Conservation (phyloP, 352 stramenopile species). For the Pythium monospermum region DNA sequence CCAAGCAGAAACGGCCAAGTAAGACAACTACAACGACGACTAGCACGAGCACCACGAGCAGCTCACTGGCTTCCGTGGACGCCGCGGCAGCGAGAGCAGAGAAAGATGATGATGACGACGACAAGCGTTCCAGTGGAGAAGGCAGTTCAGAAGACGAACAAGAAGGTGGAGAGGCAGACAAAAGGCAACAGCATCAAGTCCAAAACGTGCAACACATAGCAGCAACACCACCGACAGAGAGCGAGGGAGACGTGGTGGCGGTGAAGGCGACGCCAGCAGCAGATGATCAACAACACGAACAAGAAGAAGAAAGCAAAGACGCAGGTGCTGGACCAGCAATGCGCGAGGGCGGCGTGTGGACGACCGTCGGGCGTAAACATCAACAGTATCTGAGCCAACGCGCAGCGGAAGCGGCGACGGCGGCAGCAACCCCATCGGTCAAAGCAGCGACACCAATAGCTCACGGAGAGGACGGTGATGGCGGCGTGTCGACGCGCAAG, state of each 20-base stretch:
- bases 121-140: constrained; percentile 11
- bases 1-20: constrained; percentile 46
- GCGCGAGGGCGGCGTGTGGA: constrained; percentile 46
- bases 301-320: constrained; percentile 5
- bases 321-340: neutral
- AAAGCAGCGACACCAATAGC: too few species aligned
- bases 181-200: neutral
- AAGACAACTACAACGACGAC: constrained; percentile 14
- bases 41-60: neutral
- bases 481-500: too few species aligned
- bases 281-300: neutral
- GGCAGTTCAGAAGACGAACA: constrained; percentile 20
- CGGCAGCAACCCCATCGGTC: too few species aligned
- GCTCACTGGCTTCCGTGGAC: constrained; percentile 3
- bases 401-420: constrained; percentile 8
- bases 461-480: too few species aligned
- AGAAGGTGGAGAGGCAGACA: neutral
- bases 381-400: constrained; percentile 24
- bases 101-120: constrained; percentile 24
- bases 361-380: constrained; percentile 68
- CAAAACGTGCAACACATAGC: too few species aligned
- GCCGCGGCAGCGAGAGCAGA: constrained; percentile 10
- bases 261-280: neutral
- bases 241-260: constrained; percentile 1
- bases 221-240: too few species aligned